phyloP scores from a whole-genome alignment of 257 asterid species.

The Salvia rosmarinus region DNA sequence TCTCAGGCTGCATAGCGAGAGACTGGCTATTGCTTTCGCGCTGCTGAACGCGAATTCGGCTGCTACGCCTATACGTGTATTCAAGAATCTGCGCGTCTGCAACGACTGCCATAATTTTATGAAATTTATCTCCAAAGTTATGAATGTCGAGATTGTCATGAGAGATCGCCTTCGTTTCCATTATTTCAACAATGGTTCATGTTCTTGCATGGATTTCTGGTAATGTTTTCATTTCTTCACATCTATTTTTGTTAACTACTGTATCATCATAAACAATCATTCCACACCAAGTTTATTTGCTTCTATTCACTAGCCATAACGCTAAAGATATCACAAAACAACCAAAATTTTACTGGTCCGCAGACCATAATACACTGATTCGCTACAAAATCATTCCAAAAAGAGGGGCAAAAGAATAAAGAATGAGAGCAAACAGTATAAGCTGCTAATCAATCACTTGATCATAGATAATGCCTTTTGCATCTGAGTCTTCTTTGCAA shows the following conservation, averaged over 20 bases:
- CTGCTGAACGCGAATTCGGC: slow-evolving; percentile 58
- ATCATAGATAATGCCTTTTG: slow-evolving; percentile 6
- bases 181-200: slow-evolving; percentile 59
- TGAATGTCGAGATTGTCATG: slow-evolving; percentile 59
- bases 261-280: background rate
- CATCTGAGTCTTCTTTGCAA: slow-evolving; percentile 17
- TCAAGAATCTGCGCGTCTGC: slow-evolving; percentile 69
- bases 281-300: background rate
- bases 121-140: slow-evolving; percentile 51
- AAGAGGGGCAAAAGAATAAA: slow-evolving; percentile 18
- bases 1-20: slow-evolving; percentile 71
- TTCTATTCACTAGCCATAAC: slow-evolving; percentile 6
- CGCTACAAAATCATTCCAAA: slow-evolving; percentile 24
- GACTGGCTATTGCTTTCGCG: slow-evolving; percentile 70
- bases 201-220: slow-evolving; percentile 82
- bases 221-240: slow-evolving; percentile 25
- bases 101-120: slow-evolving; percentile 64
- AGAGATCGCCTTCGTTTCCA: slow-evolving; percentile 84
- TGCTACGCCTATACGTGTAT: slow-evolving; percentile 59
- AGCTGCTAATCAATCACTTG: slow-evolving; percentile 30
- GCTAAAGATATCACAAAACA: slow-evolving; percentile 11
- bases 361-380: slow-evolving; percentile 20
- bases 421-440: slow-evolving; percentile 24
- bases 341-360: slow-evolving; percentile 9
- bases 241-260: background rate